phyloP scores from a whole-genome alignment of 2,329 filamentous ascomycete species.

The Colletotrichum somersetense region DNA sequence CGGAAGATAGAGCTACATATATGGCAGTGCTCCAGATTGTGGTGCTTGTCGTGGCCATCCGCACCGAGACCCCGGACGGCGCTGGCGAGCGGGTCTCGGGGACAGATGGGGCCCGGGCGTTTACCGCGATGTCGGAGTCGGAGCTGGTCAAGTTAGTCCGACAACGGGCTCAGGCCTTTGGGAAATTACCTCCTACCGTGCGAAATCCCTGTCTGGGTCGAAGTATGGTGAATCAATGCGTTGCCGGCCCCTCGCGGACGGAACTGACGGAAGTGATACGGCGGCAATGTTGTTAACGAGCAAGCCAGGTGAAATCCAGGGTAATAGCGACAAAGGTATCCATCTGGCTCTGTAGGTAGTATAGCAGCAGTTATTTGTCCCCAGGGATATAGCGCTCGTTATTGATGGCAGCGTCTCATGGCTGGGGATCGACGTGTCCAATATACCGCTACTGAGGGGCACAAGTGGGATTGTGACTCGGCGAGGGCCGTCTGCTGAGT shows the following conservation, averaged over 20 bases:
- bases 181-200: neutral
- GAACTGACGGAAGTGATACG: neutral
- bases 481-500: conserved; percentile 24
- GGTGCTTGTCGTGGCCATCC: neutral
- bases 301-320: neutral
- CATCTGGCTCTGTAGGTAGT: neutral
- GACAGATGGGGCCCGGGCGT: neutral
- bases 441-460: conserved; percentile 31
- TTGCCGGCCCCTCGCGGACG: neutral
- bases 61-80: neutral
- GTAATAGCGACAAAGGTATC: conserved; percentile 3
- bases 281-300: neutral
- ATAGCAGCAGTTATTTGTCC: neutral
- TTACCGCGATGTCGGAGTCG: neutral
- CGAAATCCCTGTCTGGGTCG: neutral
- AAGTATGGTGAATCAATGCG: neutral
- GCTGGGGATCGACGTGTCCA: conserved; percentile 15
- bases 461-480: conserved; percentile 26
- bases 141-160: neutral
- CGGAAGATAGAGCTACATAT: neutral
- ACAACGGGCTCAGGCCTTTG: neutral
- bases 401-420: neutral
- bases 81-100: neutral
- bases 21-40: neutral
- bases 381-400: neutral